phyloP scores from a whole-genome alignment of 306 rosid genomes.

The Arachis stenosperma region DNA sequence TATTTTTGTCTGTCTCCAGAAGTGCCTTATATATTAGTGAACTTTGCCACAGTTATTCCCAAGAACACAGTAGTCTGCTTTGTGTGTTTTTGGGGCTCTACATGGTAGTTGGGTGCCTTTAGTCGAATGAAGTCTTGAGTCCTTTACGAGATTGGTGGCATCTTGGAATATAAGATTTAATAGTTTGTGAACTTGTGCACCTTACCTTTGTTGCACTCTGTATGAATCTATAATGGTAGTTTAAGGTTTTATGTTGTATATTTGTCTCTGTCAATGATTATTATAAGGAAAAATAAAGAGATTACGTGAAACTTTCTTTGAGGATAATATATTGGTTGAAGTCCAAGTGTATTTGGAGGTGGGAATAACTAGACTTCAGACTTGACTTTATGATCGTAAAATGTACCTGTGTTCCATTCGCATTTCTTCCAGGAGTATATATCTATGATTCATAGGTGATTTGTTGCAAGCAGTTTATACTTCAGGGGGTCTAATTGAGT shows the following conservation, averaged over 20 bases:
- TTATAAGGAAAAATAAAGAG: neutral
- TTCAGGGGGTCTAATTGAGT: neutral
- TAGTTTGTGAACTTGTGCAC: conserved; percentile 5
- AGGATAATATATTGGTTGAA: neutral
- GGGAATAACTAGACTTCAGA: neutral
- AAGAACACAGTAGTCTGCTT: neutral
- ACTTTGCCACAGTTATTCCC: neutral
- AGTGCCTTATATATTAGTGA: conserved; percentile 14
- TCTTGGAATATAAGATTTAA: conserved; percentile 12
- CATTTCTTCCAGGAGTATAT: neutral
- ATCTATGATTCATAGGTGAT: conserved; percentile 1
- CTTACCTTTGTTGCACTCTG: conserved; percentile 23
- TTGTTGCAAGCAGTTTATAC: conserved; percentile 8
- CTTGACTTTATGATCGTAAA: no score
- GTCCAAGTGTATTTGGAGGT: conserved; percentile 26
- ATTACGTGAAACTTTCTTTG: neutral
- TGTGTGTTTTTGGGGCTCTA: neutral
- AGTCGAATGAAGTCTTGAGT: neutral
- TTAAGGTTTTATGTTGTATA: neutral
- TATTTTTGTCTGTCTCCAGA: conserved; percentile 25
- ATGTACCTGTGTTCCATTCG: neutral
- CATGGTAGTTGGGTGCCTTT: neutral
- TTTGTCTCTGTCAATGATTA: conserved; percentile 1
- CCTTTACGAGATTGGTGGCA: neutral
- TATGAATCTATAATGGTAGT: conserved; percentile 16